phyloP scores from a whole-genome alignment of 129 eudicot genomes.

The Glebionis coronaria region DNA sequence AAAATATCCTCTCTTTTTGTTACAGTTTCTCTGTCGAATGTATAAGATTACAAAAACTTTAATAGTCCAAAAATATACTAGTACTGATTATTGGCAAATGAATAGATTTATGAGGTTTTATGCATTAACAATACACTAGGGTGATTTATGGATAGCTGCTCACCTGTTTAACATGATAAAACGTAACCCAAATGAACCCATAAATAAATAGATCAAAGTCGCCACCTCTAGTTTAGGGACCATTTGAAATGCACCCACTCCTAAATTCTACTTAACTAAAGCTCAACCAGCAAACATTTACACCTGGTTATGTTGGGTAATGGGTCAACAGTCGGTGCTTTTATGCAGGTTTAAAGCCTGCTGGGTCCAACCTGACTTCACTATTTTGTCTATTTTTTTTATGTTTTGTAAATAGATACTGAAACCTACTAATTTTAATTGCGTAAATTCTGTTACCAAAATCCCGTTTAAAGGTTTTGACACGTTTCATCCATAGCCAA shows the following conservation, averaged over 20 bases:
- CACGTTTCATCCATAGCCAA: neutral
- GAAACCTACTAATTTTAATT: neutral
- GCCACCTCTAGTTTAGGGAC: neutral
- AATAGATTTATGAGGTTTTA: too few relatives aligned
- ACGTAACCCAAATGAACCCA: neutral
- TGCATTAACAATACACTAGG: too few relatives aligned
- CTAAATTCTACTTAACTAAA: too few relatives aligned
- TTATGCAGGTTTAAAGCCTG: neutral
- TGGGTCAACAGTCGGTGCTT: neutral
- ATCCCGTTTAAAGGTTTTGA: neutral
- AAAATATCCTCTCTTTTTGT: too few relatives aligned
- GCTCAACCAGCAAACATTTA: too few relatives aligned
- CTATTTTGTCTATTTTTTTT: neutral
- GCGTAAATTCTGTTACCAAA: neutral
- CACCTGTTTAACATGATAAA: neutral
- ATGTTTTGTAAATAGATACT: neutral
- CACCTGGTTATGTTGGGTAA: neutral
- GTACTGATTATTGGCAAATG: too few relatives aligned
- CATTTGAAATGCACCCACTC: too few relatives aligned
- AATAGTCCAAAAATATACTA: too few relatives aligned
- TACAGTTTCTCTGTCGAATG: too few relatives aligned
- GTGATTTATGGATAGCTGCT: too few relatives aligned
- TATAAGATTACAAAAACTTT: too few relatives aligned
- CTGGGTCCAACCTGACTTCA: neutral
- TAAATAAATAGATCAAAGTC: neutral